Conservation (phyloP, 768 basidiomycete species). For the Suillus brevipes region DNA sequence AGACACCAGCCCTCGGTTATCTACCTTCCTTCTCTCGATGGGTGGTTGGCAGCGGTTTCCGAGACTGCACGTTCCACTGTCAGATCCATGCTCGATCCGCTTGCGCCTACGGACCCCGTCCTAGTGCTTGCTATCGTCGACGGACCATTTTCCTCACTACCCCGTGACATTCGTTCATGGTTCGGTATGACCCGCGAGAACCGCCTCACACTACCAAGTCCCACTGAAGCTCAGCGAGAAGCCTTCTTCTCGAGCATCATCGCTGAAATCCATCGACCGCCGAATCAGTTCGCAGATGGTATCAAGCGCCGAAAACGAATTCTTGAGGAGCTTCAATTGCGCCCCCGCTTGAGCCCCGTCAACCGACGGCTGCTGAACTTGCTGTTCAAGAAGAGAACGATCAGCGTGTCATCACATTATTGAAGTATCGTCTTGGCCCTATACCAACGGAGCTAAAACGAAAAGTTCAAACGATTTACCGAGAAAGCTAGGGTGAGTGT, state of each 20-base stretch:
- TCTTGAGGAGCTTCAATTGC: conserved; percentile 87
- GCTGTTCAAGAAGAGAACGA: conserved; percentile 84
- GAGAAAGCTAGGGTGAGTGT: conserved; percentile 70
- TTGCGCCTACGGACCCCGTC: conserved; percentile 91
- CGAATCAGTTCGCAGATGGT: conserved; percentile 88
- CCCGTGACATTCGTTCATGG: conserved; percentile 85
- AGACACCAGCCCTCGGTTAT: conserved; percentile 95
- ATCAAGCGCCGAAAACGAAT: conserved; percentile 80
- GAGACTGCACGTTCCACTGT: conserved; percentile 85
- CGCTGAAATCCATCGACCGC: conserved; percentile 68
- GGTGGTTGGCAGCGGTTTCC: conserved; percentile 83
- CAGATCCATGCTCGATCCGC: conserved; percentile 86
- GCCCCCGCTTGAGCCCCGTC: conserved; percentile 83
- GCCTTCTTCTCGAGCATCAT: conserved; percentile 79
- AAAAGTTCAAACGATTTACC: conserved; percentile 88
- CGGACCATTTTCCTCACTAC: conserved; percentile 65
- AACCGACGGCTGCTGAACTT: conserved; percentile 80
- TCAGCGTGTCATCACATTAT: conserved; percentile 68
- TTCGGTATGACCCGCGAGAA: conserved; percentile 81
- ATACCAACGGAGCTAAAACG: conserved; percentile 87
- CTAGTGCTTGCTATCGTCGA: conserved; percentile 91
- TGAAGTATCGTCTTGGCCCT: conserved; percentile 90
- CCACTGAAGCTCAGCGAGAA: conserved; percentile 55
- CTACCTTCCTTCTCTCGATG: conserved; percentile 85
- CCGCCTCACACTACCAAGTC: conserved; percentile 61